These are phyloP conservation scores for Blastomyces parvus DNA, from an alignment of 2,329 filamentous ascomycete genomes.

Conservation along the genomic window DNA sequence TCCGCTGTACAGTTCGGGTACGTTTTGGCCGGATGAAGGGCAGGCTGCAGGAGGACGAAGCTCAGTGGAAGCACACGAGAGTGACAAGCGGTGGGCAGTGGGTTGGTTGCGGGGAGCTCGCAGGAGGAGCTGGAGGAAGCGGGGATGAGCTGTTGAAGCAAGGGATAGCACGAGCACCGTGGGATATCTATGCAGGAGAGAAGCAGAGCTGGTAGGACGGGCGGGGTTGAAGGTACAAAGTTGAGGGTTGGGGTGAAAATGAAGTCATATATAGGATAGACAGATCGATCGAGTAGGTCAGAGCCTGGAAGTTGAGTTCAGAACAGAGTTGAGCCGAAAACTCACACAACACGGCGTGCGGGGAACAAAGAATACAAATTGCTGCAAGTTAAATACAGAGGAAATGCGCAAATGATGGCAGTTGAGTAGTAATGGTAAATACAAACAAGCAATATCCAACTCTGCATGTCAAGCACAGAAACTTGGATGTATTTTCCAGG, in stretches of 20 bases:
- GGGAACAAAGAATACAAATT: no score
- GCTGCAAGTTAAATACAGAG: background rate
- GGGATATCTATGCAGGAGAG: background rate
- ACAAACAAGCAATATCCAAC: background rate
- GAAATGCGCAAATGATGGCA: background rate
- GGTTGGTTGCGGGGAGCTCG: background rate
- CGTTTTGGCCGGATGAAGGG: background rate
- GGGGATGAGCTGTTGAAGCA: constrained; percentile 4
- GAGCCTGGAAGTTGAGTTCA: background rate
- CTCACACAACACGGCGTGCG: no score
- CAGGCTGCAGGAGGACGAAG: background rate
- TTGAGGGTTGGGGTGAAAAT: background rate
- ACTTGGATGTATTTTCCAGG: no score
- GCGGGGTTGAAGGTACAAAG: no score
- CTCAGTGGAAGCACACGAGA: background rate
- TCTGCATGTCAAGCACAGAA: background rate
- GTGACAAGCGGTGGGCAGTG: background rate
- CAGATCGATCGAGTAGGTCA: no score
- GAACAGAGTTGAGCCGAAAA: no score
- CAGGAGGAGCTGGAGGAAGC: background rate
- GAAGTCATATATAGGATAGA: background rate
- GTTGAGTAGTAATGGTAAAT: background rate
- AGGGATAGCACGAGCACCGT: background rate
- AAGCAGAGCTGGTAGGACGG: background rate
- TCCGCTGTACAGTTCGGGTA: background rate